Base-by-base conservation (phyloP, 257 asterid genomes). In the Solanum sitiens region DNA sequence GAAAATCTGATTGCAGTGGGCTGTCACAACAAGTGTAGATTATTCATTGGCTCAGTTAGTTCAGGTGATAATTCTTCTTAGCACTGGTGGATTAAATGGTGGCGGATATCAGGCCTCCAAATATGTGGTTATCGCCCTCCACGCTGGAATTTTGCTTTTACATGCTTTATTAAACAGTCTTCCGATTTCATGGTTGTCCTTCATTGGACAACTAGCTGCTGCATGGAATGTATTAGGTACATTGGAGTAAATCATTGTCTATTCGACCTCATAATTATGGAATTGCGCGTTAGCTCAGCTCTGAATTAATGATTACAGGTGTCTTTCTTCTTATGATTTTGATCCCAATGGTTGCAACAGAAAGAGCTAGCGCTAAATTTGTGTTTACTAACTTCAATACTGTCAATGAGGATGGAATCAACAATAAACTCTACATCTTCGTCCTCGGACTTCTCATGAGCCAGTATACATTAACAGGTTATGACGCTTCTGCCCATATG, bases 401-500 rank as follows among this genome's bases (percentile, higher is more conserved):
- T 6, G 99, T 94, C 23, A 96, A 96, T 35, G 98, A 93, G 9
- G 93, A 84, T 59, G 99, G 99, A 77, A 90, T 97, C 87, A 56
- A 77, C 86, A 97, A 92, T 87, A 92, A 87, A 82, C 45, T 93
- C 82, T 96, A 97, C 91, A 95, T 97, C 86, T 97, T 97, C 86
- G 90, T 93, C 85, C 93, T 95, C 2, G 99, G 99, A 80, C 98
- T 97, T 90, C 98, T 97, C 84, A 94, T 97, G 99, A 97, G 99
- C 87, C 99, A 95, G 90, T 95, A 97, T 89, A 95, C 98, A 18
- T 90, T 97, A 82, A 87, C 98, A 5, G 98, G 99, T 11, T 97
- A 96, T 80, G 99, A 97, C 87, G 99, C 99, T 72, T 97, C 99
- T 86, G 99, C 98, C 25, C 98, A 97, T 91, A 95, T 97, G 98